Percentiles rank a stretch among this genome's conserved stretches.
Evolutionary conservation across 805 yeast genomes (phyloP).

Genomic region (Sugiyamaella floridensis): DNA sequence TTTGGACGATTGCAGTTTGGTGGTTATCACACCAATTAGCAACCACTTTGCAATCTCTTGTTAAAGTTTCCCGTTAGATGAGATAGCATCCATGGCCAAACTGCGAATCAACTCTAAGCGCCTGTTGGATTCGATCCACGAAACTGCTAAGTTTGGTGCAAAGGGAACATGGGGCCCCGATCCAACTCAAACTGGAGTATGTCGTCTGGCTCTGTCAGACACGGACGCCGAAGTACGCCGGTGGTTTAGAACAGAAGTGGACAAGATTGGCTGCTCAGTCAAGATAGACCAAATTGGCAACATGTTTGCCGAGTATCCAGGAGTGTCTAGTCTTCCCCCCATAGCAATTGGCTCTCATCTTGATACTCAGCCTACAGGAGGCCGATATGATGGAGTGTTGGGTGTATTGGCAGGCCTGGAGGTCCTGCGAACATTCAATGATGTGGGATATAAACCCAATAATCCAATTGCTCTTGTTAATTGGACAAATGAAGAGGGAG

Average conservation of each 20-base stretch:
- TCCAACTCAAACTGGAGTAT: constrained; percentile 50
- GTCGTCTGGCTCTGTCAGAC: constrained; percentile 55
- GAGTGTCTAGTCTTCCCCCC: constrained; percentile 43
- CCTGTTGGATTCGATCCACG: constrained; percentile 2
- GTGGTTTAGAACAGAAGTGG: constrained; percentile 53
- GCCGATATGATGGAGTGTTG: constrained; percentile 63
- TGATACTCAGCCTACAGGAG: constrained; percentile 74
- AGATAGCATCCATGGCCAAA: no score
- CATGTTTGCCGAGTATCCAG: constrained; percentile 60
- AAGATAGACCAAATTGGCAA: constrained; percentile 60
- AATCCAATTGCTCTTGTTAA: constrained; percentile 56
- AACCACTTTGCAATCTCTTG: no score
- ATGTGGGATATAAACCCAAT: constrained; percentile 48
- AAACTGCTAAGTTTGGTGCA: constrained; percentile 6
- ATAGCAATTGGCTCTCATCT: constrained; percentile 66
- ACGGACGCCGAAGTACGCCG: constrained; percentile 57
- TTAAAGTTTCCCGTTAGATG: no score
- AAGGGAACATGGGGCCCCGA: constrained; percentile 7
- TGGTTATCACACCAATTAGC: no score
- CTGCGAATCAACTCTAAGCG: not conserved
- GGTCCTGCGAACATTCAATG: constrained; percentile 56
- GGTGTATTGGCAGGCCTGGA: constrained; percentile 65
- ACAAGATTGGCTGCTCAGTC: constrained; percentile 47
- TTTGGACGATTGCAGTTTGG: no score
- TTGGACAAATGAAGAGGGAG: constrained; percentile 78